Evolutionary conservation across 345 rosid genomes (phyloP), one percentile per base, ranked within the genome.

Genomic region (Turnera subulata): DNA sequence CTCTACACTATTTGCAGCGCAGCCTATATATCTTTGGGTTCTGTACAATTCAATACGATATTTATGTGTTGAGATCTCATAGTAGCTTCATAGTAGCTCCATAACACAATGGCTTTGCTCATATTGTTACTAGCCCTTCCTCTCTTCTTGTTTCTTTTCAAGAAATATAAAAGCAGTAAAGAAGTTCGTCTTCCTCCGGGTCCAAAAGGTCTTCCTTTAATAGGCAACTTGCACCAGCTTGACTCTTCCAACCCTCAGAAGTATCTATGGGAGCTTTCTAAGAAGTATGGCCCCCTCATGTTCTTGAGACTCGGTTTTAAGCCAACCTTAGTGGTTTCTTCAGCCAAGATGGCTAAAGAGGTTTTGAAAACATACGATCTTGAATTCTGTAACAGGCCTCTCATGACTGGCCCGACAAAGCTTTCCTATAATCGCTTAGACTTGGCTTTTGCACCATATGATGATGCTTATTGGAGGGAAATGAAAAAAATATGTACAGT

Each of bases 391-490:
- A 21, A 45, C 10, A 25, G 66, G 39, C 58, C 66, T 1, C 17
- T 25, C 23, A 12, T 32, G 16, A 39, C 32, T 14, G 59, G 52
- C 21, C 67, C 14, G 42, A 21, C 14, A 6, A 53, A 62, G 33
- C 2, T 62, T 10, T 42, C 59, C 29, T 53, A 53, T 15, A 54
- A 52, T 5, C 32, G 59, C 32, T 8, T 53, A 32, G 58, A 62
- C 46, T 0, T 53, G 43, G 59, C 50, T 29, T 43, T 53, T 16
- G 50, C 59, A 1, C 53, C 59, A 46, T 37, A 83, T 77, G 93
- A 83, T 50, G 54, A 21, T n/a, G n/a, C n/a, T 20, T 47, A 47
- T 38, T 76, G 86, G 87, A 75, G 74, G 42, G 81, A 79, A 56
- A 64, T 73, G 22, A 73, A 73, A 40, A 81, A 63, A 60, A 32